A percentile compares a stretch with the other conserved stretches of the same genome.
phyloP scores from a whole-genome alignment of 2,329 filamentous ascomycete species.

The Beauveria pseudobassiana region DNA sequence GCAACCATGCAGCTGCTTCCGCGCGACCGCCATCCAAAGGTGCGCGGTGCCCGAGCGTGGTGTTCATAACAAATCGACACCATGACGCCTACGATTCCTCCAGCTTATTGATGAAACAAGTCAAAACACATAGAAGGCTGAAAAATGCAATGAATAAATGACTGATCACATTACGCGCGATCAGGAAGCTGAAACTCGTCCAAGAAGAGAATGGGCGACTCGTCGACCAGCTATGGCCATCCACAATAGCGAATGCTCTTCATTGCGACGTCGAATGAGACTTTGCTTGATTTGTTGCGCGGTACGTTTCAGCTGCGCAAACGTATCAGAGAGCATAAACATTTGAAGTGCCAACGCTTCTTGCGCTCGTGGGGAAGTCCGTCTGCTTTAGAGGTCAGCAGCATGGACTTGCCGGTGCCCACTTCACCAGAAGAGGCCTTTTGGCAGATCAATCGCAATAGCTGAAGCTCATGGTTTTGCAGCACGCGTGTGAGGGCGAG shows the following conservation, averaged over 20 bases:
- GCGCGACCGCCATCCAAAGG: no score
- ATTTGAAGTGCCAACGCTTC: conserved; percentile 77
- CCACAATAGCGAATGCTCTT: conserved; percentile 62
- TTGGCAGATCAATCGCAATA: conserved; percentile 62
- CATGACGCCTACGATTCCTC: no score
- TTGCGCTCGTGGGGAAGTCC: conserved; percentile 68
- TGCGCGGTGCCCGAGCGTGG: no score
- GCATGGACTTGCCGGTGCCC: conserved; percentile 76
- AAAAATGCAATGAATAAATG: conserved; percentile 71
- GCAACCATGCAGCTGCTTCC: no score
- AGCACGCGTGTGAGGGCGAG: conserved; percentile 62
- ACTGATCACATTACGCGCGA: conserved; percentile 68
- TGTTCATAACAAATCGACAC: no score
- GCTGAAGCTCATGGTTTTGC: conserved; percentile 64
- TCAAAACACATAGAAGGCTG: conserved; percentile 72
- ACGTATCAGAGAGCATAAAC: conserved; percentile 74
- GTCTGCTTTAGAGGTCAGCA: conserved; percentile 77
- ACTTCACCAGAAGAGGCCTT: conserved; percentile 74
- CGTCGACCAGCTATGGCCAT: conserved; percentile 69
- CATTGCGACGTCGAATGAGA: conserved; percentile 15
- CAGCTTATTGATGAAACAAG: conserved; percentile 77
- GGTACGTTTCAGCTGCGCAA: conserved; percentile 64
- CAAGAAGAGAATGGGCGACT: conserved; percentile 68
- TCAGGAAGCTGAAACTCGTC: conserved; percentile 83
- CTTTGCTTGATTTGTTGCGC: conserved; percentile 30